phyloP scores from a whole-genome alignment of 768 basidiomycete species.

The Rhizopogon roseolus region DNA sequence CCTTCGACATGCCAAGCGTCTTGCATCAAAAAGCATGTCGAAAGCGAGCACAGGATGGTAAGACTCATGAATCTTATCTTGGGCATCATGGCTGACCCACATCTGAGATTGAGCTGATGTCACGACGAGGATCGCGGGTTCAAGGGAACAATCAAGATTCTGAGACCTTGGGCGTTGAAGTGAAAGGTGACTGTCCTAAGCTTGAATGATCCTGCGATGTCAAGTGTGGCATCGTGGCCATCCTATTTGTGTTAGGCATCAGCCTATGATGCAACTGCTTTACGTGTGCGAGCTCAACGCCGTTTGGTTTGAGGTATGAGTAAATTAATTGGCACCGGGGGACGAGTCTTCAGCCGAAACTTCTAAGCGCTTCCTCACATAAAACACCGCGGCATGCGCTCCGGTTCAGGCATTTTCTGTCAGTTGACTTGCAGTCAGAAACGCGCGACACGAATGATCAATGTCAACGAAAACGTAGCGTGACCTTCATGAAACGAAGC shows the following conservation, averaged over 20 bases:
- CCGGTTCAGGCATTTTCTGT: not conserved
- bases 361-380: not conserved
- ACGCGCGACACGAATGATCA: not conserved
- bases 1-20: slow-evolving; percentile 8
- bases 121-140: slow-evolving; percentile 19
- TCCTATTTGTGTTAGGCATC: not conserved
- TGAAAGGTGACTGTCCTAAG: not conserved
- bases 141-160: slow-evolving; percentile 1
- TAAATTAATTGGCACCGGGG: not conserved
- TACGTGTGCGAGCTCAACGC: not conserved
- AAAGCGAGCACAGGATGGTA: slow-evolving; percentile 19
- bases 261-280: not conserved
- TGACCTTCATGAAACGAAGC: not conserved
- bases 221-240: not conserved
- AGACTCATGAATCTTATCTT: slow-evolving; percentile 14
- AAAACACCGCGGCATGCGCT: not conserved
- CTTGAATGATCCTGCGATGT: not conserved
- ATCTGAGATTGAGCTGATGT: slow-evolving; percentile 9
- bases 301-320: not conserved
- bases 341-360: not conserved
- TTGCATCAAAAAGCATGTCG: slow-evolving; percentile 6
- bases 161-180: not conserved
- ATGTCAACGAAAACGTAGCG: not conserved
- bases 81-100: slow-evolving; percentile 17
- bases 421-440: not conserved